Evolutionary conservation across 2,329 filamentous ascomycete species (phyloP).

Genomic region (Neobulgaria alba): DNA sequence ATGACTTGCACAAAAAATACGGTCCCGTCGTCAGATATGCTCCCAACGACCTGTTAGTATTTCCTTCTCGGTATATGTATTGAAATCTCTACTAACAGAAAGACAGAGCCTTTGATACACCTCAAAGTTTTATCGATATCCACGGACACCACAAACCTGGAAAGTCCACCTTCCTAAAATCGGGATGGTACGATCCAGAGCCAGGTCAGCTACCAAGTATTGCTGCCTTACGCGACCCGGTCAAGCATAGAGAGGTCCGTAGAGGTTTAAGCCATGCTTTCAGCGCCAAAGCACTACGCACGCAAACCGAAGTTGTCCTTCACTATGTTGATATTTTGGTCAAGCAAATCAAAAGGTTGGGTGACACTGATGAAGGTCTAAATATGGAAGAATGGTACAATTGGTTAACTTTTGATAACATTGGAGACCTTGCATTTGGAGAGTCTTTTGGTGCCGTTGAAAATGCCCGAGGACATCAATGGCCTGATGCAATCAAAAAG

Average conservation of each 20-base stretch:
- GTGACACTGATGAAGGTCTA: background rate
- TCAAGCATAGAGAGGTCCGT: slow-evolving; percentile 8
- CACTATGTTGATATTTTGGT: background rate
- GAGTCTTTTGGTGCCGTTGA: slow-evolving; percentile 7
- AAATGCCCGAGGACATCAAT: background rate
- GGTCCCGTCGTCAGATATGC: slow-evolving; percentile 1
- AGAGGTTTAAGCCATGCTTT: slow-evolving; percentile 3
- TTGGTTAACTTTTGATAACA: slow-evolving; percentile 15
- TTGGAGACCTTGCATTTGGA: slow-evolving; percentile 15
- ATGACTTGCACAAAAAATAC: slow-evolving; percentile 2
- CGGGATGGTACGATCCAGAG: background rate
- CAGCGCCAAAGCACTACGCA: background rate
- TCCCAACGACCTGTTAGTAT: background rate
- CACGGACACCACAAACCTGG: slow-evolving; percentile 6
- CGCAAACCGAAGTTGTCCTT: background rate
- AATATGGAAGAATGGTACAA: slow-evolving; percentile 11
- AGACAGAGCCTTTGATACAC: no score
- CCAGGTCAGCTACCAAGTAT: background rate
- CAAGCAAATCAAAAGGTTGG: background rate
- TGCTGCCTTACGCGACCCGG: slow-evolving; percentile 4
- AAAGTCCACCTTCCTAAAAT: slow-evolving; percentile 2
- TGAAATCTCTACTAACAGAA: no score
- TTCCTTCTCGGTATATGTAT: no score
- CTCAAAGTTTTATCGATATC: background rate
- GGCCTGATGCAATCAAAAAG: background rate